phyloP scores from a whole-genome alignment of 805 yeast species.

The Wickerhamomyces bisporus region DNA sequence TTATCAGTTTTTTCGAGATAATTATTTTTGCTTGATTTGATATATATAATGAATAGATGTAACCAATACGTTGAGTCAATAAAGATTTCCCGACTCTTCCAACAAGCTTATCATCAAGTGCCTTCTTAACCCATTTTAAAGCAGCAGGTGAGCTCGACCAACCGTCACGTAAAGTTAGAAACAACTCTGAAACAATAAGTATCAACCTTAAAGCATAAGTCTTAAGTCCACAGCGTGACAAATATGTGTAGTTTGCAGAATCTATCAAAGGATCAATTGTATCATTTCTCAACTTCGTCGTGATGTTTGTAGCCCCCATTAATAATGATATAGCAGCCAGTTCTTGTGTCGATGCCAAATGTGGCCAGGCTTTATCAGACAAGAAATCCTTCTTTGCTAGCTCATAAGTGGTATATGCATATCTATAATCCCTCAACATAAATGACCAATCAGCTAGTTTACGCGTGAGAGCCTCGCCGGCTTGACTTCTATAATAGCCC shows the following conservation, averaged over 20 bases:
- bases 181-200: slow-evolving; percentile 65
- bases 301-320: slow-evolving; percentile 45
- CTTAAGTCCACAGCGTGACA: slow-evolving; percentile 64
- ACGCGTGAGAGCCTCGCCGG: slow-evolving; percentile 70
- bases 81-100: slow-evolving; percentile 44
- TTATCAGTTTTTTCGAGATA: slow-evolving; percentile 22
- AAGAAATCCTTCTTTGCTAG: slow-evolving; percentile 70
- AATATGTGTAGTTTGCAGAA: slow-evolving; percentile 66
- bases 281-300: slow-evolving; percentile 36
- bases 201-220: slow-evolving; percentile 68
- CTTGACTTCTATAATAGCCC: slow-evolving; percentile 54
- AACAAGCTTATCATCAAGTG: slow-evolving; percentile 39
- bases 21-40: slow-evolving; percentile 31
- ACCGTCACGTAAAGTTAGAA: slow-evolving; percentile 37
- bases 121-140: slow-evolving; percentile 39
- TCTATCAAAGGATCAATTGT: slow-evolving; percentile 48
- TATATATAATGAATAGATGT: slow-evolving; percentile 43
- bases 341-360: slow-evolving; percentile 82
- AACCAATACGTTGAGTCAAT: slow-evolving; percentile 48
- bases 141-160: slow-evolving; percentile 40
- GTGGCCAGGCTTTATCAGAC: slow-evolving; percentile 73
- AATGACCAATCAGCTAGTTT: slow-evolving; percentile 90
- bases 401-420: slow-evolving; percentile 81
- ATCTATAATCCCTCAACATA: slow-evolving; percentile 83
- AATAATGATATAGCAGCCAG: slow-evolving; percentile 74